phyloP scores from a whole-genome alignment of 139 green algal genomes.

The Chlamydomonas applanata region DNA sequence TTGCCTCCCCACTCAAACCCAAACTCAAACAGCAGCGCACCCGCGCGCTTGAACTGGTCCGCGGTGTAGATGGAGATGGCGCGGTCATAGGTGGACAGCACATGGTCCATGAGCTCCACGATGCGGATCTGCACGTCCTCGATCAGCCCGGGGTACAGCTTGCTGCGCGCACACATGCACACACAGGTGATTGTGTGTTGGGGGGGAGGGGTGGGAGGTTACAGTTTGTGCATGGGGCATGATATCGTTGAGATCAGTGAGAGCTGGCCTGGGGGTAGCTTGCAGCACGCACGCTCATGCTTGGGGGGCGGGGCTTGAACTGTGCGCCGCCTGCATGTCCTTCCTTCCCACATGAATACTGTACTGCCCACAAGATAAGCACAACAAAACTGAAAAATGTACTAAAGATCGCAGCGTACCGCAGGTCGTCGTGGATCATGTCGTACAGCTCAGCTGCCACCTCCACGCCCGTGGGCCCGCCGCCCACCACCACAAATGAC shows the following conservation, averaged over 20 bases:
- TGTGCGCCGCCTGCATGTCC: no score
- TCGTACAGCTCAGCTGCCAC: constrained; percentile 90
- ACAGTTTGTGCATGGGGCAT: no score
- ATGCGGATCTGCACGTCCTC: constrained; percentile 62
- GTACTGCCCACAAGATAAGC: no score
- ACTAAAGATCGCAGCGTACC: not conserved
- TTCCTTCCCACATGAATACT: no score
- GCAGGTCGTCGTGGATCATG: constrained; percentile 59
- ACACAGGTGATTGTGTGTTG: not conserved
- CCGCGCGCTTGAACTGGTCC: constrained; percentile 65
- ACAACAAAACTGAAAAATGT: no score
- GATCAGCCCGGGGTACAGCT: constrained; percentile 71
- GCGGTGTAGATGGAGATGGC: constrained; percentile 80
- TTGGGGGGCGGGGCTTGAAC: no score
- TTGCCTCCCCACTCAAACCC: no score
- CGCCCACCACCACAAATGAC: constrained; percentile 88
- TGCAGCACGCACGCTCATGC: no score
- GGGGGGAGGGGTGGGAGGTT: not conserved
- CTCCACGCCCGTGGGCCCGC: constrained; percentile 89
- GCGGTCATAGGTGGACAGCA: constrained; percentile 90
- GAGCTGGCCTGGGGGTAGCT: no score
- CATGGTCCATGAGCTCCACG: constrained; percentile 87
- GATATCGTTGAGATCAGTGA: no score
- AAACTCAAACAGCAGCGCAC: constrained; percentile 37
- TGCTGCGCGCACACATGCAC: not conserved